phyloP scores from a whole-genome alignment of 176 grass and related monocot species.

The Cenchrus fungigraminus region DNA sequence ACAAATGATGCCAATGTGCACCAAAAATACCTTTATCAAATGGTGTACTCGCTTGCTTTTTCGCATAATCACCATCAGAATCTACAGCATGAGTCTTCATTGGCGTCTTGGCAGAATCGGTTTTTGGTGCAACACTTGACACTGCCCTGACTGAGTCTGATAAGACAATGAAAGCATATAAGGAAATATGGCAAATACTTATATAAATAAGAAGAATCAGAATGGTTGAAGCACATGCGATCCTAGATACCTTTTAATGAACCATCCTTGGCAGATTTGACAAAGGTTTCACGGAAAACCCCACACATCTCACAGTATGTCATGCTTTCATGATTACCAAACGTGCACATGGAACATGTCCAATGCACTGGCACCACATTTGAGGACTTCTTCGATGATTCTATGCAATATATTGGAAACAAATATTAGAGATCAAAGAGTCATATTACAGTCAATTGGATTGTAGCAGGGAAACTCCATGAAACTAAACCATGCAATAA shows the following conservation, averaged over 20 bases:
- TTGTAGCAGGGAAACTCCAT: slow-evolving; percentile 14
- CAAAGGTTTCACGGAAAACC: slow-evolving; percentile 72
- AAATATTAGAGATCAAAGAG: slow-evolving; percentile 44
- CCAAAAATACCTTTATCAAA: slow-evolving; percentile 63
- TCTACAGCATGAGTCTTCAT: slow-evolving; percentile 22
- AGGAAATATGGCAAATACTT: slow-evolving; percentile 22
- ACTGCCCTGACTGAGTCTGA: slow-evolving; percentile 47
- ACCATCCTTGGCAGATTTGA: slow-evolving; percentile 74
- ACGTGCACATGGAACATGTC: slow-evolving; percentile 81
- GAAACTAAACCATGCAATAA: slow-evolving; percentile 19
- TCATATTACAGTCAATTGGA: slow-evolving; percentile 16
- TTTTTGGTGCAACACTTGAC: slow-evolving; percentile 52
- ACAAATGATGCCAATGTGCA: slow-evolving; percentile 26
- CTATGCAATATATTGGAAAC: slow-evolving; percentile 35
- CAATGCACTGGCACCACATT: slow-evolving; percentile 58
- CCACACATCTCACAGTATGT: slow-evolving; percentile 88
- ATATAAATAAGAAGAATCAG: slow-evolving; percentile 19
- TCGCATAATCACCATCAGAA: slow-evolving; percentile 17
- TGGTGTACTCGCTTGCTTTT: slow-evolving; percentile 45
- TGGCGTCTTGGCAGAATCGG: slow-evolving; percentile 49
- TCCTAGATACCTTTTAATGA: slow-evolving; percentile 56
- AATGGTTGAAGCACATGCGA: slow-evolving; percentile 23
- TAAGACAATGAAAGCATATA: slow-evolving; percentile 39
- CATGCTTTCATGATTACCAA: slow-evolving; percentile 76
- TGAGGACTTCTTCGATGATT: slow-evolving; percentile 48